Percentiles rank a stretch among this genome's conserved stretches.
phyloP scores from a whole-genome alignment of 2,329 filamentous ascomycete species.

The Dendryphion nanum region DNA sequence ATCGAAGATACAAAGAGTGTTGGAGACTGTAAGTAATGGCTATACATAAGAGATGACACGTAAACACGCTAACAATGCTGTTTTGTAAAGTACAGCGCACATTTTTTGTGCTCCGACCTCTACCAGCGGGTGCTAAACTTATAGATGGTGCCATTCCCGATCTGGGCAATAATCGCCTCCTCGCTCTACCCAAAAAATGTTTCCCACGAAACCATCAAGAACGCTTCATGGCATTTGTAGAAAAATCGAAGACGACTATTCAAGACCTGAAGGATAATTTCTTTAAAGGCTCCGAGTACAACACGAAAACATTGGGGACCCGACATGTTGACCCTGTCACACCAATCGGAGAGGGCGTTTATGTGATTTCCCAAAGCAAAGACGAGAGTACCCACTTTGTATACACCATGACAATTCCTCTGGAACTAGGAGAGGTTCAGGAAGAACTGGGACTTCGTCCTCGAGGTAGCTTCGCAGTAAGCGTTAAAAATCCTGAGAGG shows the following conservation, averaged over 20 bases:
- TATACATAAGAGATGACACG: too few relatives aligned
- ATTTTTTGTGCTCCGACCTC: constrained; percentile 75
- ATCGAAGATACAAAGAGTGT: constrained; percentile 68
- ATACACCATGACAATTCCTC: constrained; percentile 75
- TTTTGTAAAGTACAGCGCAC: constrained; percentile 76
- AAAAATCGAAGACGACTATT: constrained; percentile 67
- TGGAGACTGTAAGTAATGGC: too few relatives aligned
- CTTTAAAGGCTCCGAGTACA: constrained; percentile 64
- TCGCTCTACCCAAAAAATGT: constrained; percentile 81
- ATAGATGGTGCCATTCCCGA: constrained; percentile 57
- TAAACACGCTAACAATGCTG: too few relatives aligned
- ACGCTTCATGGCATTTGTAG: constrained; percentile 78
- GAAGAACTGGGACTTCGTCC: constrained; percentile 68
- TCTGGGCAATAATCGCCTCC: constrained; percentile 64
- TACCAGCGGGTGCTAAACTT: constrained; percentile 68
- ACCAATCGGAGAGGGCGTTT: constrained; percentile 81
- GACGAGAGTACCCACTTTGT: constrained; percentile 72
- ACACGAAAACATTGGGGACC: constrained; percentile 72
- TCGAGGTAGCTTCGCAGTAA: constrained; percentile 75
- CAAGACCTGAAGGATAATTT: constrained; percentile 71
- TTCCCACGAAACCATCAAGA: constrained; percentile 69
- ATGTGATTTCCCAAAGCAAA: constrained; percentile 69
- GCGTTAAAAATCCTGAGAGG: constrained; percentile 74
- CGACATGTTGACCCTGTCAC: constrained; percentile 68
- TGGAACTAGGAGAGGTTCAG: constrained; percentile 69